phyloP scores from a whole-genome alignment of 2,329 filamentous ascomycete species.

The Cytospora leucostoma region DNA sequence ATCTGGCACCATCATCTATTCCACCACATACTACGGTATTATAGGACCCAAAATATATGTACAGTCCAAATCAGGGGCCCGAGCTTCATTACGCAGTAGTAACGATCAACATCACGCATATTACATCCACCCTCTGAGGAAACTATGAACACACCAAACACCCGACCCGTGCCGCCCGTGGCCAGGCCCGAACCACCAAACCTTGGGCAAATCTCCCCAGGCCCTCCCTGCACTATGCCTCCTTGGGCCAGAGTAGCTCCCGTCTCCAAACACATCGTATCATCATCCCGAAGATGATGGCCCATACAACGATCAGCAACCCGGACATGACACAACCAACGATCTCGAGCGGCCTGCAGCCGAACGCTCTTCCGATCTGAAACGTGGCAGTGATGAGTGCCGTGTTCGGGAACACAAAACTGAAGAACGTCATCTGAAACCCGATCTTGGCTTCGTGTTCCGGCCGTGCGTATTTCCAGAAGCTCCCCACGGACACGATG shows the following conservation, averaged over 20 bases:
- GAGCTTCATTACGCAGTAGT: background rate
- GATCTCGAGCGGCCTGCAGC: constrained; percentile 61
- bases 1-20: background rate
- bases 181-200: background rate
- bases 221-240: constrained; percentile 11
- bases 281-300: constrained; percentile 70
- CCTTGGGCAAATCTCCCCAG: too few relatives aligned
- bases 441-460: constrained; percentile 57
- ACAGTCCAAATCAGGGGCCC: background rate
- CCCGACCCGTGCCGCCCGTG: background rate
- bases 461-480: constrained; percentile 64
- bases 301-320: constrained; percentile 67
- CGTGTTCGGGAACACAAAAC: constrained; percentile 80
- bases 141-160: background rate
- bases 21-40: background rate
- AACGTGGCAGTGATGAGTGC: constrained; percentile 73
- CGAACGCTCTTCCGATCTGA: constrained; percentile 65
- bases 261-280: constrained; percentile 63
- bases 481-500: constrained; percentile 73
- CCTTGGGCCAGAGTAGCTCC: constrained; percentile 51
- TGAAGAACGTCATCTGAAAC: constrained; percentile 86
- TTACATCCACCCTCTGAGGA: background rate
- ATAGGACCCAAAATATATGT: background rate
- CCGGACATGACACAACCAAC: constrained; percentile 68
- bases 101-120: background rate